Conservation (phyloP, 768 basidiomycete species). For the Boletus vinaceobasis region DNA sequence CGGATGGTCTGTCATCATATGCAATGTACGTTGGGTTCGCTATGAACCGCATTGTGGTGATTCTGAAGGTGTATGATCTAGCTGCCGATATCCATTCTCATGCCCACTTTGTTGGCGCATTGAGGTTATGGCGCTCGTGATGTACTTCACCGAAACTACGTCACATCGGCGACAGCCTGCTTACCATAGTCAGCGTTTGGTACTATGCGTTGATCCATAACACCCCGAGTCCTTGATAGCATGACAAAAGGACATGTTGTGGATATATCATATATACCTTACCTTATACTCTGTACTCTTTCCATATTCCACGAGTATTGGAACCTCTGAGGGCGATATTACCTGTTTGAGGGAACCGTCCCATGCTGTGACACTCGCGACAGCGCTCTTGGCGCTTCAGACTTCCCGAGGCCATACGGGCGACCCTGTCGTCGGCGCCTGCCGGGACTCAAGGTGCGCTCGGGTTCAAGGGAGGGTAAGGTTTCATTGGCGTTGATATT, state of each 20-base stretch:
- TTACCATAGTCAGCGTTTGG: no score
- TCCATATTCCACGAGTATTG: not conserved
- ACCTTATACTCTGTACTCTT: not conserved
- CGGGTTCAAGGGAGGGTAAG: not conserved
- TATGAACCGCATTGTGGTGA: not conserved
- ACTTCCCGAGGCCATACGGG: conserved; percentile 78
- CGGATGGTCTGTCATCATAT: not conserved
- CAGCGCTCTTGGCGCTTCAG: conserved; percentile 60
- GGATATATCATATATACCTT: not conserved
- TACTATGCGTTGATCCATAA: no score
- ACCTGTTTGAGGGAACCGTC: conserved; percentile 8
- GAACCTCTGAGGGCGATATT: not conserved
- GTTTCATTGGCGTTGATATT: not conserved
- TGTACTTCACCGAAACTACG: not conserved
- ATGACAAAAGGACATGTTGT: no score
- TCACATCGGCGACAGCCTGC: no score
- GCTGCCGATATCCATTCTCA: not conserved
- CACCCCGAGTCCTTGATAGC: no score
- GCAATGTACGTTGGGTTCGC: not conserved
- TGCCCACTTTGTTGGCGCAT: not conserved
- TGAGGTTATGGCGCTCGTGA: not conserved
- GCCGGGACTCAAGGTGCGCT: conserved; percentile 53
- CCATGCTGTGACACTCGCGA: conserved; percentile 62
- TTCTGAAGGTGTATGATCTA: not conserved
- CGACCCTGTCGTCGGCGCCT: no score